phyloP scores from a whole-genome alignment of 2,329 filamentous ascomycete species.

The Nothopassalora personata region DNA sequence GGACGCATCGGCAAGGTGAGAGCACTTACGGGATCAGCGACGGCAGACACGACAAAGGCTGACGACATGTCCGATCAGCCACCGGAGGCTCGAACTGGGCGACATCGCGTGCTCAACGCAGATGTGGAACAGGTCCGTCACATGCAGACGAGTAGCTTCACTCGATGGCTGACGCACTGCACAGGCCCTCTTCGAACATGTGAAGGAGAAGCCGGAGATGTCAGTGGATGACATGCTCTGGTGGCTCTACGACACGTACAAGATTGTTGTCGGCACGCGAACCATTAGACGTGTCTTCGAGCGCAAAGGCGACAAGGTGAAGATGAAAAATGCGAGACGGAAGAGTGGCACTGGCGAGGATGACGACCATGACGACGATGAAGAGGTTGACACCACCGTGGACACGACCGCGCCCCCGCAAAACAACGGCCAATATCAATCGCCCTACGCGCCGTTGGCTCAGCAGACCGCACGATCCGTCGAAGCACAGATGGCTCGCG shows the following conservation, averaged over 20 bases:
- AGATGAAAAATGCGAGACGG: conserved; percentile 15
- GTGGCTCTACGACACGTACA: conserved; percentile 35
- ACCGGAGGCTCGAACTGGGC: conserved; percentile 33
- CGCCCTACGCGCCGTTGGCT: conserved; percentile 32
- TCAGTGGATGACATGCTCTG: conserved; percentile 37
- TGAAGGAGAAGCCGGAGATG: conserved; percentile 32
- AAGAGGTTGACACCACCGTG: conserved; percentile 8
- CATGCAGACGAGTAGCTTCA: neutral
- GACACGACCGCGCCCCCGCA: conserved; percentile 5
- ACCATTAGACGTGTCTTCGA: conserved; percentile 36
- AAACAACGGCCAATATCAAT: conserved; percentile 27
- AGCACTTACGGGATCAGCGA: neutral
- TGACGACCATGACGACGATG: conserved; percentile 21
- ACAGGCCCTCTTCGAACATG: conserved; percentile 33
- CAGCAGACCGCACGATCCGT: conserved; percentile 21
- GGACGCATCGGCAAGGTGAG: conserved; percentile 34
- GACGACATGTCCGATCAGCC: conserved; percentile 15
- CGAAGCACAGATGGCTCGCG: conserved; percentile 29
- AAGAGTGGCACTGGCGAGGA: conserved; percentile 19
- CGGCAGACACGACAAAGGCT: neutral
- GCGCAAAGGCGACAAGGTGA: conserved; percentile 32
- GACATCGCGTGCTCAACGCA: conserved; percentile 32
- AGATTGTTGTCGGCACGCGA: conserved; percentile 34
- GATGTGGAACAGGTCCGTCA: conserved; percentile 30
- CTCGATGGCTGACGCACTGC: conserved; percentile 2